Base-by-base conservation (phyloP, 805 yeast genomes). In the Candida suzukii region DNA sequence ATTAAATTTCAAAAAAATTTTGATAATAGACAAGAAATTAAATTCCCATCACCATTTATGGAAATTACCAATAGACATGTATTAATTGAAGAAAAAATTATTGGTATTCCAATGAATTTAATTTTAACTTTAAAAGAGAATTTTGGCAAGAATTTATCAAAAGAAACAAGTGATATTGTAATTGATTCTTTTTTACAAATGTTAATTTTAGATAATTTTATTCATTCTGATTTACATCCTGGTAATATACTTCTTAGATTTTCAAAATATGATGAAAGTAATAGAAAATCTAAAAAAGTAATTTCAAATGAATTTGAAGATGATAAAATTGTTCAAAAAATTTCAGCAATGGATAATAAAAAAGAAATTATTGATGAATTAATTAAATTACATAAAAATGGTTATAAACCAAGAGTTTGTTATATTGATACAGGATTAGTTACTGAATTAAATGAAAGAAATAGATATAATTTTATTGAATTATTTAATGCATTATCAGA, bases 191-290 rank as follows among this genome's bases (percentile, higher is more conserved):
- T 93, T 52, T 67, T 93, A 47, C 84, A 88, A 53, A 93, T 93
- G 99, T 69, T 93, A 46, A 83, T 93, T 39, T 63, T 91, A 41
- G 95, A 93, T 64, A 90, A 93, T 59, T 93, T 93, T 60, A 87
- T 90, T 35, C 99, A 93, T 60, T 91, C 98, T 0, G 99, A 93
- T 64, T 68, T 93, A 44, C 99, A 93, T 51, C 97, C 99, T 0
- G 99, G 99, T 3, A 93, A 93, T 59, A 86, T 93, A 55, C 76
- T 88, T 69, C 75, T 58, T 12, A 43, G 59, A 34, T 75, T 72
- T 44, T 27, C 64, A 18, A 76, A 77, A 44, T 60, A 60, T 1
- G 68, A 64, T 33, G 55, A 60, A 40, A 52, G 63, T 46, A 61
- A 46, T 58, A 59, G 33, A 37, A 22, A 35, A 18, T 3, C 3